phyloP scores from a whole-genome alignment of 345 rosid genomes.

The Ricinus communis region DNA sequence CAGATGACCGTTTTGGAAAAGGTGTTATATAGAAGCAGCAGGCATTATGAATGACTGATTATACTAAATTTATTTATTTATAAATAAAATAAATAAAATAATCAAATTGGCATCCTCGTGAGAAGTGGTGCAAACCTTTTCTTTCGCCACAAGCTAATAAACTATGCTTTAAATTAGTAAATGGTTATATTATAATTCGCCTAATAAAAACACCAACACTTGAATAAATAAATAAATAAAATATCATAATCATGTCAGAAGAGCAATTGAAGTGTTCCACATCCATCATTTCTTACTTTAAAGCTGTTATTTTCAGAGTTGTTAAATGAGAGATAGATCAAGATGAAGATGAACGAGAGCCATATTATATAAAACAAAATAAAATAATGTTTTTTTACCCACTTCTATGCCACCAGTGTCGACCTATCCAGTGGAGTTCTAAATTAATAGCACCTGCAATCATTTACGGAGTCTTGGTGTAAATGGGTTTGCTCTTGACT shows the following conservation, averaged over 20 bases:
- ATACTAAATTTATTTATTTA: too few relatives aligned
- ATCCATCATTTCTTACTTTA: too few relatives aligned
- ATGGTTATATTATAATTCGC: not conserved
- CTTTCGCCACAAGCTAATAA: conserved; percentile 42
- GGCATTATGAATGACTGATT: not conserved
- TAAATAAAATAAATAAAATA: not conserved
- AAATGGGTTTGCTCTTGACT: too few relatives aligned
- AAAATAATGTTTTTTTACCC: not conserved
- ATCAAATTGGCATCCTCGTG: conserved; percentile 15
- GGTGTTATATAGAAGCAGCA: not conserved
- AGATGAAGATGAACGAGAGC: not conserved
- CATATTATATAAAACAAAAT: too few relatives aligned
- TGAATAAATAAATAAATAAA: too few relatives aligned
- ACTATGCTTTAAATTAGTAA: not conserved
- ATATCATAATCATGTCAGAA: conserved; percentile 22
- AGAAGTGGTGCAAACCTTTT: conserved; percentile 37
- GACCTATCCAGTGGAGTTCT: not conserved
- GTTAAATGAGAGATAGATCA: not conserved
- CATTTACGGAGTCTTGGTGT: too few relatives aligned
- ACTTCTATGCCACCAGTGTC: conserved; percentile 17
- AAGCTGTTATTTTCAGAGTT: conserved; percentile 1
- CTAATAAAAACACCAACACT: not conserved
- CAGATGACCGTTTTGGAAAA: not conserved
- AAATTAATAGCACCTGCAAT: too few relatives aligned
- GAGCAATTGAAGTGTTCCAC: conserved; percentile 2